These are phyloP conservation scores for sweet orange (Citrus sinensis) DNA, from an alignment of 345 rosid genomes.

Conservation along the genomic window DNA sequence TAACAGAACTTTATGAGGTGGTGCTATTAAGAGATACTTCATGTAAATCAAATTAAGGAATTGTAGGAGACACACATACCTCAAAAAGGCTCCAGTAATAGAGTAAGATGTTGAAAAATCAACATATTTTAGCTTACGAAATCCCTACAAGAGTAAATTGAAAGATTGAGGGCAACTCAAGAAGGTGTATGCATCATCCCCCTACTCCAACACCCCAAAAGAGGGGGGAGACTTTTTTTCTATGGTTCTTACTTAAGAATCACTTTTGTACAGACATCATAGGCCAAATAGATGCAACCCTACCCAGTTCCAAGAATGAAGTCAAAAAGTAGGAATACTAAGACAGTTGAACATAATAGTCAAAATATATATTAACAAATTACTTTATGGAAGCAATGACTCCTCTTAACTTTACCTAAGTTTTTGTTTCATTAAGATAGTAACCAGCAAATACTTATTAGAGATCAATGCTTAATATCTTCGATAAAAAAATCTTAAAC, in stretches of 20 bases:
- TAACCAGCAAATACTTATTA: not conserved
- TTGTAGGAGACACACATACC: constrained; percentile 35
- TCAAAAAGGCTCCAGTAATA: constrained; percentile 72
- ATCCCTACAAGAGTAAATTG: constrained; percentile 46
- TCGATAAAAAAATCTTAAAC: not conserved
- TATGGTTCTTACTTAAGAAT: not conserved
- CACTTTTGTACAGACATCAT: not conserved
- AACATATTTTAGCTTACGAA: constrained; percentile 55
- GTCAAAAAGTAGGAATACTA: not conserved
- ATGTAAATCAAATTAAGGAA: not conserved
- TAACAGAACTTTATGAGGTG: not conserved
- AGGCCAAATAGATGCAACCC: not conserved
- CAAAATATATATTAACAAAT: not conserved
- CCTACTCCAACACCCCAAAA: not conserved
- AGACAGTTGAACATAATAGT: not conserved
- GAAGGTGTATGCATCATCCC: not conserved
- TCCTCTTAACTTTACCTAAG: not conserved
- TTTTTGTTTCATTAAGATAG: not conserved
- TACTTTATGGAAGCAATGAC: not conserved
- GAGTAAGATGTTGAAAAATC: constrained; percentile 73
- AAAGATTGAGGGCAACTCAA: not conserved
- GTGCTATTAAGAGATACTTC: not conserved
- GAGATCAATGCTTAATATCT: not conserved
- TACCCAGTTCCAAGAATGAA: not conserved
- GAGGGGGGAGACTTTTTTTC: not conserved